Conservation (phyloP, 305 asterid genomes). For the Plantago lanceolata region DNA sequence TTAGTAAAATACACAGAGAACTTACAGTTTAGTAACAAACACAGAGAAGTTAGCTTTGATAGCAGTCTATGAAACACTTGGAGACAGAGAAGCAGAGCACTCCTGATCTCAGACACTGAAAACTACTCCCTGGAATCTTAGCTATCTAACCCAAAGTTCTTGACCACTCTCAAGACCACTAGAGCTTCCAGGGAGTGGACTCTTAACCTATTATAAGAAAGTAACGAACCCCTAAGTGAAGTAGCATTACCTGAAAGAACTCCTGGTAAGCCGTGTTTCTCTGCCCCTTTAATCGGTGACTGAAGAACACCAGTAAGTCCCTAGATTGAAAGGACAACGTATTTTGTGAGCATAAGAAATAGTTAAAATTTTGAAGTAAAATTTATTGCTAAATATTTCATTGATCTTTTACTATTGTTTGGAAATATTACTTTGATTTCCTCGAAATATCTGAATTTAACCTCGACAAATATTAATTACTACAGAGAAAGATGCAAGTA, state of each 20-base stretch:
- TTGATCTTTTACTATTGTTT: too few relatives aligned
- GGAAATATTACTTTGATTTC: neutral
- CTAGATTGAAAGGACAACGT: conserved; percentile 31
- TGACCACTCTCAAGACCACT: neutral
- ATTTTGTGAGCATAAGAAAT: conserved; percentile 3
- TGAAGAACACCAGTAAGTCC: conserved; percentile 98
- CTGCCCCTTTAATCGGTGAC: conserved; percentile 95
- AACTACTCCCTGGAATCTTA: too few relatives aligned
- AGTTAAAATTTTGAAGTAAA: neutral
- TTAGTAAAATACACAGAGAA: neutral
- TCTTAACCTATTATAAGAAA: neutral
- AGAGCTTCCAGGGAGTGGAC: neutral
- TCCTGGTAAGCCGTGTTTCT: conserved; percentile 95
- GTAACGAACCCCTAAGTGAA: conserved; percentile 3
- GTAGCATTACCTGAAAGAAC: conserved; percentile 68
- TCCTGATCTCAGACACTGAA: neutral
- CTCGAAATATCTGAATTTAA: neutral
- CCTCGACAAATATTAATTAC: neutral
- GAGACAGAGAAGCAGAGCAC: neutral
- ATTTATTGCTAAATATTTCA: neutral
- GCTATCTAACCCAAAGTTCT: neutral
- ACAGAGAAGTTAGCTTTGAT: too few relatives aligned
- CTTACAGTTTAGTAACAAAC: neutral
- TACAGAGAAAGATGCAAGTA: conserved; percentile 27
- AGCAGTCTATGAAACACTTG: too few relatives aligned